These are phyloP conservation scores for Saccharomyces uvarum DNA, from an alignment of 1,139 yeast species.

Conservation along the genomic window DNA sequence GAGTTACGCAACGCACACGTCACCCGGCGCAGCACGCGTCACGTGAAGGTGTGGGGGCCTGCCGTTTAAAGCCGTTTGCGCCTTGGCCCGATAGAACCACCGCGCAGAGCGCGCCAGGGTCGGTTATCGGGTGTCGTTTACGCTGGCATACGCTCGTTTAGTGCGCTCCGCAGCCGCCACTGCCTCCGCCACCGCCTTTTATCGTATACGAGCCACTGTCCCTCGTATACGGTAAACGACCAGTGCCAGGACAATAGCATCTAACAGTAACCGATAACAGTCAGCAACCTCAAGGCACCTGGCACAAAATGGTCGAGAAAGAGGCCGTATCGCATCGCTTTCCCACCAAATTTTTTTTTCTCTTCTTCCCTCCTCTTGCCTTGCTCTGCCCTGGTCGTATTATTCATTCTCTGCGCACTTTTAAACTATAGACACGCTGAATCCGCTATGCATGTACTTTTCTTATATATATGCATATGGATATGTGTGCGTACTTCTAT, in stretches of 20 bases:
- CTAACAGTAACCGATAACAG: not conserved
- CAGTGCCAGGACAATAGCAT: not conserved
- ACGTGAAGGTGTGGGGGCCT: not conserved
- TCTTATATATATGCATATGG: not conserved
- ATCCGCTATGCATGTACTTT: not conserved
- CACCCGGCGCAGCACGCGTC: not conserved
- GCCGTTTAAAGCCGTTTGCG: not conserved
- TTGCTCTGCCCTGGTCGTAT: not conserved
- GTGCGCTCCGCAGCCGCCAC: not conserved
- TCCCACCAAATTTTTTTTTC: not conserved
- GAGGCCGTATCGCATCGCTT: constrained; percentile 1
- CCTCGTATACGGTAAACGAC: constrained; percentile 1
- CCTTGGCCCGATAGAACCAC: not conserved
- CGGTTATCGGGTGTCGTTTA: not conserved
- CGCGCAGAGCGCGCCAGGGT: not conserved
- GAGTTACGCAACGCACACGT: not conserved
- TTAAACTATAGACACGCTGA: not conserved
- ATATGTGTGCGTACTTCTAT: not conserved
- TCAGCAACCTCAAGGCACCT: constrained; percentile 1
- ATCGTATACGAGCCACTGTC: not conserved
- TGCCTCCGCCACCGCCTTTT: not conserved
- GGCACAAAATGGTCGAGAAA: constrained; percentile 1
- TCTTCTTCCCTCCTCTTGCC: not conserved
- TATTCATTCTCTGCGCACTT: not conserved
- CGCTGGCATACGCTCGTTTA: not conserved